Conservation (phyloP, 192 early-diverging fungal genomes). For the Entrophospora sp. region DNA sequence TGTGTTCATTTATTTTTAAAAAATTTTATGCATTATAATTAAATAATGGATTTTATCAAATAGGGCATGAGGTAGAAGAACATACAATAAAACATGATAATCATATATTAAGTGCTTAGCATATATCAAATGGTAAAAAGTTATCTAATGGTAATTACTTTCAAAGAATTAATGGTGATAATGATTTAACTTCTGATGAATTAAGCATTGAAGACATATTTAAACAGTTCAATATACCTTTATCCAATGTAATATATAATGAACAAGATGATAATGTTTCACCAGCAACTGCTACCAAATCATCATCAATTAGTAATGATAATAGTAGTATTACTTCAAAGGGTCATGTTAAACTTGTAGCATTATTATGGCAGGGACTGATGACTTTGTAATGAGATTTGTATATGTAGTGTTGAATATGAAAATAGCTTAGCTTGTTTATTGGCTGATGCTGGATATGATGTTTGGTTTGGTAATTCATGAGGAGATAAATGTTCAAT, state of each 20-base stretch:
- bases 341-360: constrained; percentile 55
- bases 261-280: constrained; percentile 22
- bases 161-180: too few relatives aligned
- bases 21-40: background rate
- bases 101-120: constrained; percentile 73
- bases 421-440: constrained; percentile 70
- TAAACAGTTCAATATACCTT: too few relatives aligned
- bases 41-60: too few relatives aligned
- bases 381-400: constrained; percentile 88
- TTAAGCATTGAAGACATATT: too few relatives aligned
- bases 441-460: constrained; percentile 83
- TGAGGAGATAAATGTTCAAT: constrained; percentile 94
- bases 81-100: constrained; percentile 81
- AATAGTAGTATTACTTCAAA: background rate
- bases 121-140: constrained; percentile 44
- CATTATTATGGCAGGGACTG: constrained; percentile 91
- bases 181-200: too few relatives aligned
- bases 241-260: constrained; percentile 19
- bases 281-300: background rate
- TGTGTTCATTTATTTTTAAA: background rate
- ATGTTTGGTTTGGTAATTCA: constrained; percentile 96
- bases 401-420: constrained; percentile 76
- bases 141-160: background rate
- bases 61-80: constrained; percentile 77
- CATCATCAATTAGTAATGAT: background rate